These are phyloP conservation scores for Solanum tarijense DNA, from an alignment of 257 asterid genomes.

Conservation along the genomic window DNA sequence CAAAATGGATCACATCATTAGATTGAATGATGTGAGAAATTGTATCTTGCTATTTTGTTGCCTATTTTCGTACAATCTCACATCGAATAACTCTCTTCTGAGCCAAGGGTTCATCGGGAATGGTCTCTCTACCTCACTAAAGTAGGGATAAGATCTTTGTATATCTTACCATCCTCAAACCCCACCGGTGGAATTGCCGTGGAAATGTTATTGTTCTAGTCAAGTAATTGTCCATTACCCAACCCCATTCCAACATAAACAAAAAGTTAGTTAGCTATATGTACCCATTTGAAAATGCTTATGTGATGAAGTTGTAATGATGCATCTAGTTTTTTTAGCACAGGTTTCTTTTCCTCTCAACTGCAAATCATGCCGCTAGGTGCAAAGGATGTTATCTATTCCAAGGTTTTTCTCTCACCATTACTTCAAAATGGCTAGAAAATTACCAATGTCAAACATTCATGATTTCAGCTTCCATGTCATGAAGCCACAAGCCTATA, in stretches of 20 bases:
- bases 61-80: background rate
- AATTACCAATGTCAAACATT: background rate
- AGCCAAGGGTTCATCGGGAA: background rate
- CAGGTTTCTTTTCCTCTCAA: background rate
- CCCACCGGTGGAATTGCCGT: background rate
- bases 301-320: background rate
- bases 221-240: background rate
- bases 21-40: too few species aligned
- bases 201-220: background rate
- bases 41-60: background rate
- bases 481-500: background rate
- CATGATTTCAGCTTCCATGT: background rate
- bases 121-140: background rate
- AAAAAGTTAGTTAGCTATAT: background rate
- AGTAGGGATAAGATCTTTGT: too few species aligned
- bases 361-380: background rate
- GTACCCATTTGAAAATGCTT: background rate
- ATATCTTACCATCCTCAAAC: background rate
- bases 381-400: background rate
- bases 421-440: background rate
- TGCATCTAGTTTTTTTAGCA: background rate
- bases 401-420: background rate
- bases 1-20: background rate
- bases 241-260: background rate
- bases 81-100: background rate